Base-by-base conservation (phyloP, 495 filamentous ascomycete species). In the Penicillium chermesinum region DNA sequence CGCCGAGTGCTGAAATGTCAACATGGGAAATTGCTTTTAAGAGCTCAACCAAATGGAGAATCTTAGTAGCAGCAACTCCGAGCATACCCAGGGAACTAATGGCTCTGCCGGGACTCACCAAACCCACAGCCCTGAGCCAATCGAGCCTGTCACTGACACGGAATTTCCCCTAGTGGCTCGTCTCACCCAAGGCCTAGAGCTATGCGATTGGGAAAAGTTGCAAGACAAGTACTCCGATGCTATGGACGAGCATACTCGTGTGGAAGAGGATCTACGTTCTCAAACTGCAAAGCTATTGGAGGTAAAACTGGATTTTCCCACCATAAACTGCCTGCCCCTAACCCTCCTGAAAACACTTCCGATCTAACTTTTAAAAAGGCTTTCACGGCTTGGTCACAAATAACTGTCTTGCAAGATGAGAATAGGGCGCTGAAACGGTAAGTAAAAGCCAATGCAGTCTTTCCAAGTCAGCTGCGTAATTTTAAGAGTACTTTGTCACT, bases 371-470 rank as follows among this genome's bases (percentile, higher is more conserved):
- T 27, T 14, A 22, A 7, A 22, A 38, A 88, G 84, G 77, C 84
- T 51, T 91, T 90, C 55, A 75, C 74, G 17, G 68, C 77, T 40
- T 94, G 87, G 87, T 82, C 81, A 20, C 69, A 80, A 21, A 76
- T 83, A 14, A 79, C 81, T 4, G 72, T 80, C 33, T 55, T 63
- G n/a, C 79, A 85, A 46, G 88, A 93, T 57, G 81, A 83, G 45
- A 80, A 82, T 27, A 75, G 88, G 41, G 83, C 83, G 1, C 58
- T 79, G 34, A 89, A 89, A 65, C 75, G 82, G 81, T 83, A 54
- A 15, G 60, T 10, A 5, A 10, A 4, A 30, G 10, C 5, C 5
- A 30, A 30, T 30, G 5, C 25, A 30, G n/a, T n/a, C n/a, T n/a
- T n/a, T 30, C 10, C 4, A 30, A 30, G 5, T 5, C 25, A 5